Evolutionary conservation across 176 grass and related monocot species (phyloP).

Genomic region (Saccharum officinarum): DNA sequence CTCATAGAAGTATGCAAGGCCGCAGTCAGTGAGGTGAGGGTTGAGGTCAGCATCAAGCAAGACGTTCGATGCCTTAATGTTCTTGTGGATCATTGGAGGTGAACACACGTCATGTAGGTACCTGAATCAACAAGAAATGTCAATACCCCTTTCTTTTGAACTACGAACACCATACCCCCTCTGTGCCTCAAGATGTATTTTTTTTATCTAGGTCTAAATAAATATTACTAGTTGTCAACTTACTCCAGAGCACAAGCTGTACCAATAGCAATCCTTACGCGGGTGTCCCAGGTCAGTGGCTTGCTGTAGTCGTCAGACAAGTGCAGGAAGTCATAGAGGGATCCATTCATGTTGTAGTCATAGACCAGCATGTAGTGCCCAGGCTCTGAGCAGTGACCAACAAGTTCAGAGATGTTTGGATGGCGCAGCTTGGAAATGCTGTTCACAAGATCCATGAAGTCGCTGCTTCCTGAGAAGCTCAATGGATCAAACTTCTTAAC

Average conservation of each 20-base stretch:
- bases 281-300: conserved; percentile 97
- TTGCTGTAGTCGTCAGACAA: conserved; percentile 93
- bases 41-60: conserved; percentile 88
- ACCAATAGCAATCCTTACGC: conserved; percentile 83
- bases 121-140: conserved; percentile 39
- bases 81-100: conserved; percentile 81
- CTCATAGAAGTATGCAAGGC: conserved; percentile 72
- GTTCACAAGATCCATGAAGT: conserved; percentile 78
- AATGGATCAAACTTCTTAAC: conserved; percentile 85
- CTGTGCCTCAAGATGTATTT: neutral
- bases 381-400: conserved; percentile 80
- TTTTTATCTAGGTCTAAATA: conserved; percentile 1
- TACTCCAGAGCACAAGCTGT: conserved; percentile 94
- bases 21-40: conserved; percentile 64
- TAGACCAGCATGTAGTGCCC: conserved; percentile 73
- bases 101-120: conserved; percentile 90
- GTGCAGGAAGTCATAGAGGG: conserved; percentile 87
- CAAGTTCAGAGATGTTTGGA: conserved; percentile 64
- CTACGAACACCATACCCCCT: neutral
- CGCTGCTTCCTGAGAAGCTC: conserved; percentile 68
- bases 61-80: conserved; percentile 86
- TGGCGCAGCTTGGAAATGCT: conserved; percentile 71
- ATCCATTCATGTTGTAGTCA: conserved; percentile 78
- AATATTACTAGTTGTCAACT: conserved; percentile 40
- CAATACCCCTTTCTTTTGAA: neutral